Evolutionary conservation across 2,329 filamentous ascomycete genomes (phyloP), one percentile per base, ranked within the genome.

Genomic region (Ilyonectria destructans): DNA sequence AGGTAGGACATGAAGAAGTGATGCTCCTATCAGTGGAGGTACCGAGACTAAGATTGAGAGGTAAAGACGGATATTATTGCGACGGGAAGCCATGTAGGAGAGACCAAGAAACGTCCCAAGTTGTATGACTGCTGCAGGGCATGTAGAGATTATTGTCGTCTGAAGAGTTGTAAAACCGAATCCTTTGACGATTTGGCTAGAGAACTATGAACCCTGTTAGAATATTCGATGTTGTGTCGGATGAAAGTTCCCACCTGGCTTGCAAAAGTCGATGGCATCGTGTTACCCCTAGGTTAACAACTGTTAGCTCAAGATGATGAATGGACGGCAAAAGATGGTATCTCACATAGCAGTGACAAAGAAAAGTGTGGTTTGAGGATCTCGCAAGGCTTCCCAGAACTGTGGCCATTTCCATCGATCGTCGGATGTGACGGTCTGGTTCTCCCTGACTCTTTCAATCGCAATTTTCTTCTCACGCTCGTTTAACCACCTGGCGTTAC

Each of bases 391-490:
- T 59, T 67, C 63, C 59, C 55, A 67, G 17, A 69, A 69, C 49
- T 67, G 67, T 26, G 35, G 13, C 67, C 67, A 69, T 37, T 61
- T 69, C 63, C 67, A 69, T 17, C 33, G 49, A 23, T 67, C 60
- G 49, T 69, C 59, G 4, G 59, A 45, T 9, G 67, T 67, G 15
- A 69, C 67, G 10, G 62, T 67, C 19, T 61, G 62, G 55, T 64
- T 64, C 23, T 37, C 62, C 26, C 62, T 51, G 26, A 64, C 62
- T 58, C 62, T 33, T 45, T 64, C 62, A 45, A 73, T 62, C 9
- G 70, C 57, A n/a, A 70, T 26, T 33, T 71, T 65, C 37, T 61
- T 67, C 54, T 77, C 58, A 2, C 35, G 45, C 3, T 64, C 46
- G 15, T 45, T 67, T 26, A 65, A 54, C 65, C 57, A 69, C 2